phyloP scores from a whole-genome alignment of 1,139 yeast genomes.

The Taphrina wiesneri region DNA sequence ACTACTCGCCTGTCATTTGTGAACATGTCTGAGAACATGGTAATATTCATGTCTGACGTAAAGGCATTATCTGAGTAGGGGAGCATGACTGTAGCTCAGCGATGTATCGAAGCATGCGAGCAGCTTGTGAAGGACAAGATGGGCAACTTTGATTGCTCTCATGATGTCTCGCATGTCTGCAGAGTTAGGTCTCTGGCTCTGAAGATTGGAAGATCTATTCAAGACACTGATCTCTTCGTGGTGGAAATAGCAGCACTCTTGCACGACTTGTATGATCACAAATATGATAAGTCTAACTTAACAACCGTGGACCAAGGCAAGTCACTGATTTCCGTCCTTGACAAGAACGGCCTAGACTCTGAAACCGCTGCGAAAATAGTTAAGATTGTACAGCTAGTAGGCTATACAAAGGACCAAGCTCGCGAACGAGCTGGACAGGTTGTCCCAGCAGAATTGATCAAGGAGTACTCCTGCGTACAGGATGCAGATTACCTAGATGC shows the following conservation, averaged over 20 bases:
- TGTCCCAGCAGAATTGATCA: not conserved
- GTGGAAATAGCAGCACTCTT: constrained; percentile 48
- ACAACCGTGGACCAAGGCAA: constrained; percentile 3
- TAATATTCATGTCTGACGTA: too few relatives aligned
- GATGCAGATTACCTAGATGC: constrained; percentile 50
- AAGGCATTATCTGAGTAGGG: not conserved
- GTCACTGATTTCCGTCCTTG: constrained; percentile 30
- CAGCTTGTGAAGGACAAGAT: not conserved
- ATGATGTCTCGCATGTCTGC: constrained; percentile 20
- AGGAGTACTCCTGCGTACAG: constrained; percentile 46
- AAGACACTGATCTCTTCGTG: constrained; percentile 41
- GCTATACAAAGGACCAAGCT: constrained; percentile 44
- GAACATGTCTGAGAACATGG: too few relatives aligned
- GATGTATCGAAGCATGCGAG: constrained; percentile 2
- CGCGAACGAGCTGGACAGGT: constrained; percentile 39
- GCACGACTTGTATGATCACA: constrained; percentile 48
- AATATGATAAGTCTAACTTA: constrained; percentile 42
- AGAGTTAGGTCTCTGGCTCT: constrained; percentile 21
- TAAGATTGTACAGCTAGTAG: constrained; percentile 43
- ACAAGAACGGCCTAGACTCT: constrained; percentile 39
- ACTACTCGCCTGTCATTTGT: too few relatives aligned
- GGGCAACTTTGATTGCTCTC: constrained; percentile 19
- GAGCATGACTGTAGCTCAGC: not conserved
- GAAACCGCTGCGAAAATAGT: constrained; percentile 41
- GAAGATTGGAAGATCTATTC: not conserved